Evolutionary conservation across 2,329 filamentous ascomycete species (phyloP).

Genomic region (Pestalotiopsis sp.): DNA sequence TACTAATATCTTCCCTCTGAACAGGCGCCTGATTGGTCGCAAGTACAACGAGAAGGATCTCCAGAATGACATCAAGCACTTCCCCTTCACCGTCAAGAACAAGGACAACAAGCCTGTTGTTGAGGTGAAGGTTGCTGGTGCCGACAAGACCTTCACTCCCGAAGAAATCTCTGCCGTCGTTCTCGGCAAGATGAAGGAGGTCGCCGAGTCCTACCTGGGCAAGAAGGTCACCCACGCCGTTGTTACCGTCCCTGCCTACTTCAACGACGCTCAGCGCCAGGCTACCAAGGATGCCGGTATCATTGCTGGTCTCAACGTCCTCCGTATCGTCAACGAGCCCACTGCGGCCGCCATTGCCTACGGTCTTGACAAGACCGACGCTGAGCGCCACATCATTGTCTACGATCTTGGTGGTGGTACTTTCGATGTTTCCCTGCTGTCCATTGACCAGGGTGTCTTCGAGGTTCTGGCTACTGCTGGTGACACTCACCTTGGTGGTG

Average conservation of each 20-base stretch:
- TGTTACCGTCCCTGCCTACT: slow-evolving; percentile 95
- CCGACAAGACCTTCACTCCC: slow-evolving; percentile 74
- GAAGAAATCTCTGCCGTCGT: slow-evolving; percentile 84
- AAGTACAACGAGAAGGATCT: slow-evolving; percentile 85
- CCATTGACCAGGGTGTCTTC: slow-evolving; percentile 89
- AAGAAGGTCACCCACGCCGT: slow-evolving; percentile 87
- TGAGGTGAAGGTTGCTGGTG: slow-evolving; percentile 69
- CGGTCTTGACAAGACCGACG: slow-evolving; percentile 84
- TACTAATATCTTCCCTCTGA: slow-evolving; percentile 33
- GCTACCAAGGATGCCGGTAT: slow-evolving; percentile 93
- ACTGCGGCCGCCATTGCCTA: slow-evolving; percentile 95
- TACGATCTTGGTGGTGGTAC: slow-evolving; percentile 95
- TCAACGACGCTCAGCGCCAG: slow-evolving; percentile 98
- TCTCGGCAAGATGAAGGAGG: slow-evolving; percentile 83
- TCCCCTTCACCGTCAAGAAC: slow-evolving; percentile 92
- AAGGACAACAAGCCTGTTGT: slow-evolving; percentile 90
- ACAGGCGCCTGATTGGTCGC: slow-evolving; percentile 80
- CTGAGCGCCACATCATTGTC: slow-evolving; percentile 87
- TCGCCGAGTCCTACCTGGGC: slow-evolving; percentile 77
- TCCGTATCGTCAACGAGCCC: slow-evolving; percentile 96
- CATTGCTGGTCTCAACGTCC: slow-evolving; percentile 91
- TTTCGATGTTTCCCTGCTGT: slow-evolving; percentile 91
- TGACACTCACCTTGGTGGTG: slow-evolving; percentile 97
- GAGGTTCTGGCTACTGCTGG: slow-evolving; percentile 93
- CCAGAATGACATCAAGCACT: slow-evolving; percentile 95